Evolutionary conservation across 139 green algal species (phyloP).

Genomic region (Picochlorum costavermella): DNA sequence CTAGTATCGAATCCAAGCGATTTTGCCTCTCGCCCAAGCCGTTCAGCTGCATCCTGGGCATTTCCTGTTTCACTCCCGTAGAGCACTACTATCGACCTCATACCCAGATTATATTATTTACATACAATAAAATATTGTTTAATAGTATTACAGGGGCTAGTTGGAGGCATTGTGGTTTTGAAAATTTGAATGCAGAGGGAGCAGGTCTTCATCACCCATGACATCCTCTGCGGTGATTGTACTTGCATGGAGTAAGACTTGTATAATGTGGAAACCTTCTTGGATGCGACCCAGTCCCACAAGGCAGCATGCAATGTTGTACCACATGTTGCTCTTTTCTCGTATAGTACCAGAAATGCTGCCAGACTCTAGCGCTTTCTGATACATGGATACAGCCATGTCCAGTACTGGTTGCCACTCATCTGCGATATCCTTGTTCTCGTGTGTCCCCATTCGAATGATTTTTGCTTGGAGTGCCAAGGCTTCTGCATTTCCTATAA

Average conservation of each 20-base stretch:
- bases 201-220: no score
- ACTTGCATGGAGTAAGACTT: no score
- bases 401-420: conserved; percentile 1
- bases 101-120: neutral
- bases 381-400: conserved; percentile 24
- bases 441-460: neutral
- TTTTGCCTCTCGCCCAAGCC: conserved; percentile 60
- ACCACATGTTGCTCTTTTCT: conserved; percentile 39
- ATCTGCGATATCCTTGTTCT: neutral
- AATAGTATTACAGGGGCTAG: no score
- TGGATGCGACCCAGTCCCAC: neutral
- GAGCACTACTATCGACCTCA: conserved; percentile 55
- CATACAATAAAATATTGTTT: neutral
- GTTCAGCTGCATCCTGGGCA: conserved; percentile 87
- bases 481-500: conserved; percentile 34
- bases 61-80: conserved; percentile 87
- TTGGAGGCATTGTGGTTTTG: no score
- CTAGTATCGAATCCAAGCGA: conserved; percentile 31
- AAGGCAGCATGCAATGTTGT: conserved; percentile 48
- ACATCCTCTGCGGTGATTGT: no score
- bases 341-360: conserved; percentile 27
- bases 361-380: conserved; percentile 27
- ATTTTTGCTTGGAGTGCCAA: conserved; percentile 21
- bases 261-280: no score
- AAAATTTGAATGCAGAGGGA: no score